These are phyloP conservation scores for Pestalotiopsis sp. DNA, from an alignment of 2,329 filamentous ascomycete genomes.

Conservation along the genomic window DNA sequence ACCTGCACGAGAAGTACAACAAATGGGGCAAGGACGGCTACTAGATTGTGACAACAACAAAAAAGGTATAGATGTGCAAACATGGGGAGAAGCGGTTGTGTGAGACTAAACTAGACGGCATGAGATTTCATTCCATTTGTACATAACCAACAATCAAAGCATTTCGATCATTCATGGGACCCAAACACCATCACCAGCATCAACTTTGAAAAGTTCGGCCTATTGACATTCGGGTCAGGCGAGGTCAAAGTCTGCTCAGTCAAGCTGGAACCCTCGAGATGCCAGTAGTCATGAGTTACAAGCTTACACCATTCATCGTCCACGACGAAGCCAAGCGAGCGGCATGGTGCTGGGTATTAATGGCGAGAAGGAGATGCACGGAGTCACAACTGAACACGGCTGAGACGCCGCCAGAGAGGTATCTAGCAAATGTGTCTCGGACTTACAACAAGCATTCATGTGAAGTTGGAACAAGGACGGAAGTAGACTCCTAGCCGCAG, in stretches of 20 bases:
- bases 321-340: too few species aligned
- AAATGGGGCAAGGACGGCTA: slow-evolving; percentile 99
- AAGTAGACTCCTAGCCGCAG: too few species aligned
- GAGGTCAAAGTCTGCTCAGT: neutral
- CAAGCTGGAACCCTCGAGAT: neutral
- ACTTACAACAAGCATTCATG: too few species aligned
- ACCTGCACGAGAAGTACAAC: slow-evolving; percentile 96
- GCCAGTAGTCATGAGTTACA: neutral
- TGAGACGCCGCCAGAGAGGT: too few species aligned
- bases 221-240: neutral
- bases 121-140: slow-evolving; percentile 7
- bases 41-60: slow-evolving; percentile 35
- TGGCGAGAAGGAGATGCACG: too few species aligned
- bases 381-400: too few species aligned
- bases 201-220: neutral
- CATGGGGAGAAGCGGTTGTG: slow-evolving; percentile 1
- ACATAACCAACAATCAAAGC: slow-evolving; percentile 12
- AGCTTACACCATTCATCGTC: too few species aligned
- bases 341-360: too few species aligned
- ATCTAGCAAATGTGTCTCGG: too few species aligned
- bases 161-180: neutral
- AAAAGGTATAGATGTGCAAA: slow-evolving; percentile 8
- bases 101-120: slow-evolving; percentile 9
- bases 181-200: neutral
- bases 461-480: too few species aligned